Conservation (phyloP, 345 rosid species). For the Eucalyptus rudis region DNA sequence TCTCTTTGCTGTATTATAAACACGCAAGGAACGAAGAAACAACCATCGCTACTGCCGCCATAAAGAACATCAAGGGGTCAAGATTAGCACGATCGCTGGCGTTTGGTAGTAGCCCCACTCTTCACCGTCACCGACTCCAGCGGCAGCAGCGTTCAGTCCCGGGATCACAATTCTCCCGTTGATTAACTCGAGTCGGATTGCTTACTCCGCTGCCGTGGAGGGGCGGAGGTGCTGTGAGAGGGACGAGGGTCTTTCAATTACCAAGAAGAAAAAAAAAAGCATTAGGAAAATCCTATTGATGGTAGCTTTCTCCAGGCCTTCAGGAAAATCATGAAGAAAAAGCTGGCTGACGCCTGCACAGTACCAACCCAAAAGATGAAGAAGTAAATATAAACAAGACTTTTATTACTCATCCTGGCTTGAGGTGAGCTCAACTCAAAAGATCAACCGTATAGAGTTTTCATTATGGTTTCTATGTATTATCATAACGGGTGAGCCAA, state of each 20-base stretch:
- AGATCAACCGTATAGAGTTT: too few relatives aligned
- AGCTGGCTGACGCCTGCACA: too few relatives aligned
- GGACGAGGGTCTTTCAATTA: too few relatives aligned
- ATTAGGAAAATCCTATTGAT: too few relatives aligned
- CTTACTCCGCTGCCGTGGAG: neutral
- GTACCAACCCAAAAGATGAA: rapidly evolving
- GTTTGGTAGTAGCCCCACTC: neutral
- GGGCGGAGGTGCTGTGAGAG: too few relatives aligned
- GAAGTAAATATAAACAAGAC: too few relatives aligned
- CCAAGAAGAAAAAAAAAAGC: too few relatives aligned
- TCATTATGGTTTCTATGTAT: too few relatives aligned
- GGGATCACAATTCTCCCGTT: neutral
- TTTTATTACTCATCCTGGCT: too few relatives aligned
- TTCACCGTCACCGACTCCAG: neutral
- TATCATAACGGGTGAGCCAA: too few relatives aligned
- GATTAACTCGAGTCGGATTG: neutral
- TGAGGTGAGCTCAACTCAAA: too few relatives aligned
- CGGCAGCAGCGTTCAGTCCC: neutral
- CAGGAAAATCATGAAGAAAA: too few relatives aligned
- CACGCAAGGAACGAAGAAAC: neutral
- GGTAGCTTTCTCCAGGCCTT: rapidly evolving
- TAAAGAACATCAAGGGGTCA: neutral
- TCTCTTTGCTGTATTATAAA: neutral
- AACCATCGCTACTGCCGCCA: neutral
- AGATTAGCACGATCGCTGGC: neutral